A percentile compares a stretch with the other conserved stretches of the same genome.
Evolutionary conservation across 31 red algal genomes (phyloP).

Genomic region (Porphyra umbilicalis): DNA sequence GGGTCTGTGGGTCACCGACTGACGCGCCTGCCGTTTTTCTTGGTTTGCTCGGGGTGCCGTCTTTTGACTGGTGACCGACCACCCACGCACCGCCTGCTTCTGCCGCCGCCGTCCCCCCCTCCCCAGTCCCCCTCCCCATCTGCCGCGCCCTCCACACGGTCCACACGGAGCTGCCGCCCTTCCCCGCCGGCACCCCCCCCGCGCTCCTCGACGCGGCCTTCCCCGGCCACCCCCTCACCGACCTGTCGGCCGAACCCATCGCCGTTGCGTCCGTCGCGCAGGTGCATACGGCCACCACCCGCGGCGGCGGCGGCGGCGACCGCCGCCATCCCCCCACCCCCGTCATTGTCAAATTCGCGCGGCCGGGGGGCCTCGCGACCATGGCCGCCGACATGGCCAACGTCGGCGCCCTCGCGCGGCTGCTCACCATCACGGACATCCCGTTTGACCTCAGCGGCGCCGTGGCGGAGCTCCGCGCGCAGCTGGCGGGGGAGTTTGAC

Average conservation of each 20-base stretch:
- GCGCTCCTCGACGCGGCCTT: neutral
- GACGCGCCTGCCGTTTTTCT: neutral
- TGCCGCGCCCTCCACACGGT: neutral
- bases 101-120: neutral
- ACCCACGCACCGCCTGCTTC: no score
- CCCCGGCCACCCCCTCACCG: neutral
- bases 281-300: neutral
- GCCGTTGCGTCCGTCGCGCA: neutral
- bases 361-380: conserved; percentile 9
- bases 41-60: neutral
- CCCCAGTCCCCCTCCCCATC: neutral
- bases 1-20: neutral
- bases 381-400: conserved; percentile 19
- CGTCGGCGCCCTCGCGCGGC: conserved; percentile 16
- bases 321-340: neutral
- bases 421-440: conserved; percentile 23
- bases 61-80: neutral
- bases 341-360: conserved; percentile 35
- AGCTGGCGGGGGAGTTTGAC: conserved; percentile 38
- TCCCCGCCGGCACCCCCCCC: neutral
- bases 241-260: neutral
- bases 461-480: conserved; percentile 14
- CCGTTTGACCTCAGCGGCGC: conserved; percentile 28
- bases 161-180: neutral
- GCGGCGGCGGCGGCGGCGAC: neutral